Base-by-base conservation (phyloP, 1,139 yeast species). In the Debaryomycetaceae sp. region DNA sequence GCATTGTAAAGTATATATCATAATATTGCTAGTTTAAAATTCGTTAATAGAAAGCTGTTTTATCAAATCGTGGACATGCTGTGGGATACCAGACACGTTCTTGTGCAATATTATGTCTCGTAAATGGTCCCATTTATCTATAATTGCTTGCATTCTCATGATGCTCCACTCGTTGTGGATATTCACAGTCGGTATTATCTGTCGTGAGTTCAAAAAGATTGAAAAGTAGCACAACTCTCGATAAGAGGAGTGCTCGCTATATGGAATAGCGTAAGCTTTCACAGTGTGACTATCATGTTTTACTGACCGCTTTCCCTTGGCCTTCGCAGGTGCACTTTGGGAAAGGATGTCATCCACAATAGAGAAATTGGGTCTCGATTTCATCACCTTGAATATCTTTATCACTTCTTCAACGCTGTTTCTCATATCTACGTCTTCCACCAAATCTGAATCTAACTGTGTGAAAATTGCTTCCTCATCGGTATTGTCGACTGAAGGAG, bases 161-260 rank as follows among this genome's bases (percentile, higher is more conserved):
- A 66, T 59, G 24, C 66, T 63, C 45, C 63, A 63, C 23, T 60
- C 64, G 48, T 68, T 68, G 23, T 72, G 70, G 24, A 75, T 69
- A 55, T 83, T 84, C 1, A 93, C 99, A 0, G 98, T 93, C 0
- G 97, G 95, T 7, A 89, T 80, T 11, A 89, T 77, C 40, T 72
- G 57, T 1, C 66, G 66, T 49, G 80, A 74, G 7, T 74, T 64
- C 42, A 87, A 58, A 34, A 74, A 67, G 2, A 76, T 67, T 34
- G 83, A 78, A 57, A 91, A 87, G 49, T 76, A 75, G 6, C 83
- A 73, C 41, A 93, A 70, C 57, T 93, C 98, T 39, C 87, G 69
- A 57, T 83, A 91, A 42, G 96, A 87, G 11, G 97, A 89, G 65
- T 93, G 99, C 59, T 93, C 99, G 56, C 95, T 85, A 58, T 93